Base-by-base conservation (phyloP, 2,329 filamentous ascomycete genomes). In the Rhinocladiella mackenziei region DNA sequence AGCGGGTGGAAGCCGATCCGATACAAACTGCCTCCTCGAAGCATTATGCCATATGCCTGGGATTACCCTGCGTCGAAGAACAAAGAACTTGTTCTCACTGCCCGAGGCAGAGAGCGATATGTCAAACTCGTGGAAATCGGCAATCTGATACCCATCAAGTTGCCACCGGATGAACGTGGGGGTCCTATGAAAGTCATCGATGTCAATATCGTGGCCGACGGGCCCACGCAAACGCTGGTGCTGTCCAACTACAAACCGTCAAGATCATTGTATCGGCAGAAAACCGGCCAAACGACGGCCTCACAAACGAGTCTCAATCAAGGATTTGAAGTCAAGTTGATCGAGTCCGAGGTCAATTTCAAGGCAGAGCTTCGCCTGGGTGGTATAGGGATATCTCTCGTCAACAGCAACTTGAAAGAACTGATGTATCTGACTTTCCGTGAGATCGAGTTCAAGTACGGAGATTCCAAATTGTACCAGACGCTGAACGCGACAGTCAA, bases 31-130 rank as follows among this genome's bases (percentile, higher is more conserved):
- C 94, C 94, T 2, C 83, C 91, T 9, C 78, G 92, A 48, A 97
- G 91, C 65, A 96, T 98, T 65, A 98, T 98, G 92, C 92, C 94
- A 1, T 98, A 98, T 60, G 91, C 92, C 1, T 98, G 92, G 92
- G 94, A 98, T 62, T 98, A 95, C 67, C 94, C 92, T 1, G 91
- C 92, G 1, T 89, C 89, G n/a, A 96, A 94, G 68, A 84, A 87
- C 68, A 94, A 92, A 59, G 92, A 96, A 62, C 78, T 98, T 28
- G 81, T 97, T 37, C 80, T 98, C 60, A 82, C 74, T 40, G 84
- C 83, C 5, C 81, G 83, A 58, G 81, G 82, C 50, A 87, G 84
- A 60, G 89, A 96, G 62, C 77, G 92, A 20, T 88, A 96, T 60
- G 84, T 98, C 62, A 96, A 94, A 64, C 76, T 98, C 54, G 87